Base-by-base conservation (phyloP, 2,329 filamentous ascomycete species). In the Exophiala sp. region DNA sequence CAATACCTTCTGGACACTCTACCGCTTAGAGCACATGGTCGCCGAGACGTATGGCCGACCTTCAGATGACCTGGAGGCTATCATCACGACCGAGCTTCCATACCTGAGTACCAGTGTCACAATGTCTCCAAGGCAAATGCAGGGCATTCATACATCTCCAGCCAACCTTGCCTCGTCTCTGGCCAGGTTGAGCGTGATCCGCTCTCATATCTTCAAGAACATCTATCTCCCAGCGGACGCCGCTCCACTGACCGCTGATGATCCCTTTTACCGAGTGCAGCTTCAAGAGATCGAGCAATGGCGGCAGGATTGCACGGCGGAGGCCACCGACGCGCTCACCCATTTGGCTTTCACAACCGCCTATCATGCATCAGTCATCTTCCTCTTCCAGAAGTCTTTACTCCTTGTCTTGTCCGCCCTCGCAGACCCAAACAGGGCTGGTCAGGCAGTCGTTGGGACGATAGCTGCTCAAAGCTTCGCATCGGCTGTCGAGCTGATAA, bases 21-120 rank as follows among this genome's bases (percentile, higher is more conserved):
- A 67, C 42, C 59, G 62, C 21, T 61, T 66, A 11, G 64, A 67
- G 48, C 56, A 63, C 14, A 65, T 62, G 16, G 59, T 65, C n/a
- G 63, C 63, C 2, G 64, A 67, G 50, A 53, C 65, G 8, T 65
- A 65, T 53, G 64, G 65, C 6, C 58, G 64, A 30, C 60, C 63
- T n/a, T 63, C 62, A 13, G 64, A 67, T 50, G 54, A 65, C 11
- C 62, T 62, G 13, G 64, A 66, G 50, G 53, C 62, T 0, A 64
- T 65, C 34, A 65, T 65, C 46, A 65, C 63, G 1, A 62, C 60
- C 2, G 58, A 64, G 19, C 64, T 66, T 39, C 63, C 63, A 1
- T 43, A 37, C 19, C 14, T 19, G 14, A 37, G 5, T 11, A 11
- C 34, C 2, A 19, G 8, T 18, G 3, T 9, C 5, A 1, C 34